Percentiles rank a stretch among this genome's conserved stretches.
phyloP scores from a whole-genome alignment of 306 rosid species.

The Quercus cerris region DNA sequence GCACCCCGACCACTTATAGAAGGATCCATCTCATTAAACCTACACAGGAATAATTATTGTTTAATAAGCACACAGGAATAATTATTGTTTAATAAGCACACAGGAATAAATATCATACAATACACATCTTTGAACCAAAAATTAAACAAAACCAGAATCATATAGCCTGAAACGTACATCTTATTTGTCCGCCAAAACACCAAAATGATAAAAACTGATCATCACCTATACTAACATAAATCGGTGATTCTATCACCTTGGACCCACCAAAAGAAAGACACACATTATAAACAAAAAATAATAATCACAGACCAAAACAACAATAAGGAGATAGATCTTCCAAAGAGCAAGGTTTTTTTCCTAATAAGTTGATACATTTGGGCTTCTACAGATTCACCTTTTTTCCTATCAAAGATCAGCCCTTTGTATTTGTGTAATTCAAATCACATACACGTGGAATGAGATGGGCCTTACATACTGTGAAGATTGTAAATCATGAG shows the following conservation, averaged over 20 bases:
- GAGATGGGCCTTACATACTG: not conserved
- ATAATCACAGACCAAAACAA: not conserved
- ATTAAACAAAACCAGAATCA: too few relatives aligned
- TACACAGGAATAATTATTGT: slow-evolving; percentile 17
- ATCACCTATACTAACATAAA: not conserved
- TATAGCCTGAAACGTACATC: not conserved
- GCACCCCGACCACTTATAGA: slow-evolving; percentile 68
- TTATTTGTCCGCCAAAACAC: not conserved
- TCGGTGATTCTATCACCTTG: not conserved
- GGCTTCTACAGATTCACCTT: too few relatives aligned
- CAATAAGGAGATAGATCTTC: not conserved
- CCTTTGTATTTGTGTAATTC: too few relatives aligned
- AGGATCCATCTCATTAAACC: slow-evolving; percentile 82
- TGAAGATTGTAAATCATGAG: not conserved
- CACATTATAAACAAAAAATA: not conserved
- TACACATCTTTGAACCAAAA: not conserved
- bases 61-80: not conserved
- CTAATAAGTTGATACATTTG: too few relatives aligned
- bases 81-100: not conserved
- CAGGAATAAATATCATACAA: not conserved
- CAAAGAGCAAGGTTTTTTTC: too few relatives aligned
- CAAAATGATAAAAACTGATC: not conserved
- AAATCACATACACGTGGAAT: not conserved
- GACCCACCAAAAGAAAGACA: not conserved
- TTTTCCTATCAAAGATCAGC: too few relatives aligned